Evolutionary conservation across 768 basidiomycete genomes (phyloP).

Genomic region (Boletus reticulatus): DNA sequence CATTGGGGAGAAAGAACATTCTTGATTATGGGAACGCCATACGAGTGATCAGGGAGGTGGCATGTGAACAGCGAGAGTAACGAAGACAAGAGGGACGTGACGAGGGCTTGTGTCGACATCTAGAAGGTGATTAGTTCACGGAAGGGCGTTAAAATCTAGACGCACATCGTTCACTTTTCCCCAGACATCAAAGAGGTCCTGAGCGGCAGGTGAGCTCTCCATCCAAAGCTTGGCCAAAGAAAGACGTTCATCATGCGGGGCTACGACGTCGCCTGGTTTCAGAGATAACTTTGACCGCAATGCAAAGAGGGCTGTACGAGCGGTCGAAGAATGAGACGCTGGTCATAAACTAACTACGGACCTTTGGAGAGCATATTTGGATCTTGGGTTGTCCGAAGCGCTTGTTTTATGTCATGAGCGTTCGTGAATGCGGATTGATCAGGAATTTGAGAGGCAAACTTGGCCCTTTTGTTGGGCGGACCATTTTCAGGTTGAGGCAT

Average conservation of each 20-base stretch:
- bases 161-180: slow-evolving; percentile 51
- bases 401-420: slow-evolving; percentile 23
- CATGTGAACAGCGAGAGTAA: slow-evolving; percentile 61
- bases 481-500: slow-evolving; percentile 16
- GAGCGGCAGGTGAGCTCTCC: slow-evolving; percentile 50
- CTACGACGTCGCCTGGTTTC: slow-evolving; percentile 46
- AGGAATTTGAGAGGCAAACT: slow-evolving; percentile 6
- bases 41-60: slow-evolving; percentile 65
- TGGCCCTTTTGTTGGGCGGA: slow-evolving; percentile 25
- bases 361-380: slow-evolving; percentile 19
- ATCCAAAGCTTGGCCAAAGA: slow-evolving; percentile 63
- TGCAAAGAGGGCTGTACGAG: slow-evolving; percentile 40
- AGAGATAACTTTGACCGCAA: slow-evolving; percentile 57
- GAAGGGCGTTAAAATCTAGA: not conserved
- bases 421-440: slow-evolving; percentile 17
- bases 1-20: slow-evolving; percentile 54
- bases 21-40: slow-evolving; percentile 64
- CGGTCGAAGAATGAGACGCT: not conserved
- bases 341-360: slow-evolving; percentile 5
- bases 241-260: slow-evolving; percentile 59
- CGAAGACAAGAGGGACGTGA: slow-evolving; percentile 55
- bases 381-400: slow-evolving; percentile 15
- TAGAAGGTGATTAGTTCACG: slow-evolving; percentile 22
- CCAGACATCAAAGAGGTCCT: slow-evolving; percentile 65
- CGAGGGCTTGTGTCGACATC: slow-evolving; percentile 40